These are phyloP conservation scores for Xylaria sp. DNA, from an alignment of 2,329 filamentous ascomycete genomes.

Conservation along the genomic window DNA sequence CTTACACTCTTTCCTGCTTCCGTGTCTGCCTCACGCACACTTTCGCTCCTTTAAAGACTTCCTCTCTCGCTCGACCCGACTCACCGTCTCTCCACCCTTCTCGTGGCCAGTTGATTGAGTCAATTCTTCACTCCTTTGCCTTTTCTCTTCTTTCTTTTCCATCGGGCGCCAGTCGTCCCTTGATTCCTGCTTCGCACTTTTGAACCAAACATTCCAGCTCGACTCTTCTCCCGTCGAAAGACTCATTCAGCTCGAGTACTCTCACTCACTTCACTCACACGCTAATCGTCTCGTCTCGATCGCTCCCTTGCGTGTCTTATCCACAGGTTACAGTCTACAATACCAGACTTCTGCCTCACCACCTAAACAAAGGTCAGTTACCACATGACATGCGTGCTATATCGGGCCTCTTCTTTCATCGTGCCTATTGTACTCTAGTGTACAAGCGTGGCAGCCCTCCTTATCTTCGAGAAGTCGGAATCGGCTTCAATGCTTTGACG, in stretches of 20 bases:
- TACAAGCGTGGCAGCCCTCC: neutral
- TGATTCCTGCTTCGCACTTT: neutral
- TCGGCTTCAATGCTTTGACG: neutral
- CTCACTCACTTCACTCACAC: conserved; percentile 1
- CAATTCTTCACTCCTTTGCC: conserved; percentile 24
- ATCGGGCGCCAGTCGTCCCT: conserved; percentile 31
- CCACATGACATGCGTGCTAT: neutral
- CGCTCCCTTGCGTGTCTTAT: conserved; percentile 7
- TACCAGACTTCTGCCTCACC: neutral
- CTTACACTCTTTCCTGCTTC: conserved; percentile 26
- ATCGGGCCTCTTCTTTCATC: neutral
- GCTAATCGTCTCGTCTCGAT: conserved; percentile 6
- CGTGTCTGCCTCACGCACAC: conserved; percentile 25
- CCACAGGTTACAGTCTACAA: too few species aligned
- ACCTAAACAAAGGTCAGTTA: conserved; percentile 16
- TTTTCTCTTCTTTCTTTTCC: conserved; percentile 23
- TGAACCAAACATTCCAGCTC: neutral
- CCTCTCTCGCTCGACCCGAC: conserved; percentile 8
- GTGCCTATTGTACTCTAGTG: neutral
- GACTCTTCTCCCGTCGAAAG: neutral
- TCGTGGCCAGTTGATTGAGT: conserved; percentile 22
- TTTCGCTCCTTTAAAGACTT: conserved; percentile 29
- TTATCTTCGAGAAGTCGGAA: neutral
- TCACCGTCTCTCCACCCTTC: conserved; percentile 2
- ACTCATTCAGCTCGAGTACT: conserved; percentile 6